A percentile compares a stretch with the other conserved stretches of the same genome.
phyloP scores from a whole-genome alignment of 2,329 filamentous ascomycete species.

The Zasmidium citrigriseum region DNA sequence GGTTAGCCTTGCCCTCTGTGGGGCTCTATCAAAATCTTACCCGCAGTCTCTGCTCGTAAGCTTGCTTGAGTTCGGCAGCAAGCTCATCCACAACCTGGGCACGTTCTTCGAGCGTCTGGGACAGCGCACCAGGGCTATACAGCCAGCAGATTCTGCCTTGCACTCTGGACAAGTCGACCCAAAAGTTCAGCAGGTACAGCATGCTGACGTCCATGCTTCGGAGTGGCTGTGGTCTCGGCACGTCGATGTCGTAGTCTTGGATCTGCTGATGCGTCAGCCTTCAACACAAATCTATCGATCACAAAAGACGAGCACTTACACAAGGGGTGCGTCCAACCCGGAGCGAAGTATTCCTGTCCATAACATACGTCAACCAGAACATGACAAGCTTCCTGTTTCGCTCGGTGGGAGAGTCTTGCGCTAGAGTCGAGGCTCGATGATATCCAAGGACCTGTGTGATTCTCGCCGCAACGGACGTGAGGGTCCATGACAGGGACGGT shows the following conservation, averaged over 20 bases:
- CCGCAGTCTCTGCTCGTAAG: background rate
- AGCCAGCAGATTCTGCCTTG: constrained; percentile 3
- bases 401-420: background rate
- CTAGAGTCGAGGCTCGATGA: background rate
- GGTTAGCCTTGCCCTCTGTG: background rate
- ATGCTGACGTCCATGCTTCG: background rate
- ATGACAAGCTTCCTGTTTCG: background rate
- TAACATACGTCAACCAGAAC: background rate
- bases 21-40: background rate
- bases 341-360: background rate
- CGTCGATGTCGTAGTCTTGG: background rate
- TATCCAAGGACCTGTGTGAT: background rate
- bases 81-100: background rate
- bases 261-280: background rate
- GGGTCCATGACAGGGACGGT: background rate
- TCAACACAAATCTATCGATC: background rate
- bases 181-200: background rate
- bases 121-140: background rate
- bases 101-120: background rate
- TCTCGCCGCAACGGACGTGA: background rate
- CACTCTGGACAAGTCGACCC: background rate
- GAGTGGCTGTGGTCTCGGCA: background rate
- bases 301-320: background rate
- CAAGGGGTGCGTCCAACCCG: background rate
- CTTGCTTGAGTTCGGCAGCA: background rate